Percentiles rank a stretch among this genome's conserved stretches.
Evolutionary conservation across 108 stramenopile species (phyloP).

Genomic region (Skeletonema tropicum): DNA sequence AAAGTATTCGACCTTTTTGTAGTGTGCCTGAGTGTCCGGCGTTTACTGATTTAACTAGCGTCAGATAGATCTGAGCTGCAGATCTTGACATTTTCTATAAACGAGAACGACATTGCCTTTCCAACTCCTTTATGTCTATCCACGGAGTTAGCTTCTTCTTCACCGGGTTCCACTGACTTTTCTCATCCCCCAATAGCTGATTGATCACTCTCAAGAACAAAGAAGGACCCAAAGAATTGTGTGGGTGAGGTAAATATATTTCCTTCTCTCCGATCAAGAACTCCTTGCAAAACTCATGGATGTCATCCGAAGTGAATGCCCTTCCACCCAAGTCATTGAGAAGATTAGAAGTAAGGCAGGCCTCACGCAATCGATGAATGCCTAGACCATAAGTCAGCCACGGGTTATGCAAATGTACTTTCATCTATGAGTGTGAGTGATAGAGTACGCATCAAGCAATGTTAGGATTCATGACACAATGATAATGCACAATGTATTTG

Average conservation of each 20-base stretch:
- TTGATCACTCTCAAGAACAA: background rate
- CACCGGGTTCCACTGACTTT: constrained; percentile 44
- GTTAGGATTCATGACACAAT: no score
- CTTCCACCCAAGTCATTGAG: constrained; percentile 63
- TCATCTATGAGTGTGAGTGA: background rate
- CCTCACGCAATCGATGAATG: constrained; percentile 71
- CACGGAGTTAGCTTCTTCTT: constrained; percentile 46
- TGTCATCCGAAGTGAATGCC: constrained; percentile 58
- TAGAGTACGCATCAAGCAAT: no score
- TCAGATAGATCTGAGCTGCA: no score
- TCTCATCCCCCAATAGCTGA: constrained; percentile 16
- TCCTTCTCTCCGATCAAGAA: constrained; percentile 56
- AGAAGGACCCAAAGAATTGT: background rate
- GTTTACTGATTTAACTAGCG: no score
- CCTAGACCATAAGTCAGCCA: constrained; percentile 75
- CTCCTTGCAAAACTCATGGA: constrained; percentile 58
- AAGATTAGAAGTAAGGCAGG: constrained; percentile 44
- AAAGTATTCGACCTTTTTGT: no score
- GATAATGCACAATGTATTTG: no score
- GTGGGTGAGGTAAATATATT: constrained; percentile 36
- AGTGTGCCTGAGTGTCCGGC: no score
- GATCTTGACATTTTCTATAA: no score
- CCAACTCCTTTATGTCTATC: constrained; percentile 6
- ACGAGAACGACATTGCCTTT: background rate
- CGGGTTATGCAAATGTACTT: constrained; percentile 62